Evolutionary conservation across 805 yeast genomes (phyloP).

Genomic region (Saccharomyces jurei): DNA sequence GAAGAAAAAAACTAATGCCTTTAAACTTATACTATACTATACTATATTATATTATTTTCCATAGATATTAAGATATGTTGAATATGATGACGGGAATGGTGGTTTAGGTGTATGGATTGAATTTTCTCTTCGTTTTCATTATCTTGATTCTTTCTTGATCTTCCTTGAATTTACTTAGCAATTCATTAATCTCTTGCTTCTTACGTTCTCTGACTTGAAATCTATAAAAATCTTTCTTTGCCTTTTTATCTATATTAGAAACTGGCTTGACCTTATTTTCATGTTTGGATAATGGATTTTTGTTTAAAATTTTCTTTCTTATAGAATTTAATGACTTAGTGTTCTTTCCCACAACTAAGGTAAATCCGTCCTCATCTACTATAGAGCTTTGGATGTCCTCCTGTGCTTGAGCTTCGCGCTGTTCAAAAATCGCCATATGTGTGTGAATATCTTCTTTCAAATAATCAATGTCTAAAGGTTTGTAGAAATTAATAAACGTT

Average conservation of each 20-base stretch:
- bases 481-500: slow-evolving; percentile 37
- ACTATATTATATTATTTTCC: neutral
- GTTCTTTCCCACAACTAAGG: slow-evolving; percentile 79
- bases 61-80: neutral
- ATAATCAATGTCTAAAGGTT: slow-evolving; percentile 40
- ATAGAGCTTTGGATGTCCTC: slow-evolving; percentile 47
- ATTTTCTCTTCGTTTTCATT: slow-evolving; percentile 74
- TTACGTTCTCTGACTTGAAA: slow-evolving; percentile 92
- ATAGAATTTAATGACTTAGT: slow-evolving; percentile 57
- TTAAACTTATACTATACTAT: neutral
- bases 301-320: slow-evolving; percentile 28
- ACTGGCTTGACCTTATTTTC: slow-evolving; percentile 17
- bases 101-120: slow-evolving; percentile 63
- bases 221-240: slow-evolving; percentile 84
- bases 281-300: slow-evolving; percentile 28
- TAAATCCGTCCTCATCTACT: slow-evolving; percentile 92
- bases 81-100: neutral
- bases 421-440: slow-evolving; percentile 59
- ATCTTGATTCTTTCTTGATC: slow-evolving; percentile 80
- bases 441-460: slow-evolving; percentile 51
- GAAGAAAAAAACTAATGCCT: neutral
- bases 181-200: slow-evolving; percentile 84
- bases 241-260: slow-evolving; percentile 51
- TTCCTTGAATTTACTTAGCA: slow-evolving; percentile 73
- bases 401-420: slow-evolving; percentile 55